Percentiles rank a stretch among this genome's conserved stretches.
Conservation (phyloP, 2,329 filamentous ascomycete species). For the Myotisia sp. region DNA sequence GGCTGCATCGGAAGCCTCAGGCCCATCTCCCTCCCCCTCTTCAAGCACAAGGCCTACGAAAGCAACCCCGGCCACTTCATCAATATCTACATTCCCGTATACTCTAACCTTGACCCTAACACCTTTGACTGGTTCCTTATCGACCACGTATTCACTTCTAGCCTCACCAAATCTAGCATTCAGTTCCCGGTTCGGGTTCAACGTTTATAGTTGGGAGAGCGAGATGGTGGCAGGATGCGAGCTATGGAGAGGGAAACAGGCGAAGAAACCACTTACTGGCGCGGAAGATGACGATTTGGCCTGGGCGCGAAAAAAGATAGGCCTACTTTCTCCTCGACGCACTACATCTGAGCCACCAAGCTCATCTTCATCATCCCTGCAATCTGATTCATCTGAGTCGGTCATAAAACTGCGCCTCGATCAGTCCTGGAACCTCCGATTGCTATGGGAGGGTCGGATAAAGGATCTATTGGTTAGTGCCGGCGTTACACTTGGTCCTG, state of each 20-base stretch:
- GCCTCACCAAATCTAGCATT: slow-evolving; percentile 71
- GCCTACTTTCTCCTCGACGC: slow-evolving; percentile 7
- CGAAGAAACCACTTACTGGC: slow-evolving; percentile 1
- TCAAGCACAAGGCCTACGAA: slow-evolving; percentile 14
- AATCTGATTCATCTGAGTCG: slow-evolving; percentile 47
- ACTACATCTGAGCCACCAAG: slow-evolving; percentile 6
- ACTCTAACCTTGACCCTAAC: slow-evolving; percentile 89
- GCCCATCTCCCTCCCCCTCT: slow-evolving; percentile 5
- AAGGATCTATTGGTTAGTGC: slow-evolving; percentile 89
- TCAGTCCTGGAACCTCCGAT: slow-evolving; percentile 69
- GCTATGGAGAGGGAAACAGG: slow-evolving; percentile 56
- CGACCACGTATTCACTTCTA: slow-evolving; percentile 79
- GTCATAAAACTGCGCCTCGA: slow-evolving; percentile 84
- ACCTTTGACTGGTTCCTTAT: slow-evolving; percentile 85
- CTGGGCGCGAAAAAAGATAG: slow-evolving; percentile 32
- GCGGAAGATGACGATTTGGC: slow-evolving; percentile 26
- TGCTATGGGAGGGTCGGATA: slow-evolving; percentile 84
- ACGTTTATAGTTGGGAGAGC: slow-evolving; percentile 95
- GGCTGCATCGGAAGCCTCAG: slow-evolving; percentile 33
- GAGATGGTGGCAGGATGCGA: slow-evolving; percentile 85
- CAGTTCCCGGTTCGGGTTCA: slow-evolving; percentile 88
- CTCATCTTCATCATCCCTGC: slow-evolving; percentile 18
- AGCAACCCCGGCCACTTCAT: slow-evolving; percentile 14
- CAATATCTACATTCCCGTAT: slow-evolving; percentile 64
- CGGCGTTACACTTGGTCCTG: slow-evolving; percentile 64